These are phyloP conservation scores for Cystobasidiaceae sp. DNA, from an alignment of 1,284 basidiomycete species.

Conservation along the genomic window DNA sequence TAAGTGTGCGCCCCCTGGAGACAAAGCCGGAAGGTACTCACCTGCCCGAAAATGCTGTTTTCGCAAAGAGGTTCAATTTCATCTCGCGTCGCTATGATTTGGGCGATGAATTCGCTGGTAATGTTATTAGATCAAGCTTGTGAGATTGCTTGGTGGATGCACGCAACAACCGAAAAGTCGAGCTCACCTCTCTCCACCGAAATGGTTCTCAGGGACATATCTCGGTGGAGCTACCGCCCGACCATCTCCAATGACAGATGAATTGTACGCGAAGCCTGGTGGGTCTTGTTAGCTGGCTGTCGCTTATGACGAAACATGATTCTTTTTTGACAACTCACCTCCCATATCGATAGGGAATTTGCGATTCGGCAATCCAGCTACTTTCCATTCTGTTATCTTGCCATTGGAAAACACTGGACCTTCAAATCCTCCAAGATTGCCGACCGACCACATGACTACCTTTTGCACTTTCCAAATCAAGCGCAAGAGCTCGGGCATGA, in stretches of 20 bases:
- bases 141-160: no score
- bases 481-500: background rate
- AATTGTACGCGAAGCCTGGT: background rate
- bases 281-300: no score
- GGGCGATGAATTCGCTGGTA: background rate
- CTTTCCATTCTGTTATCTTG: background rate
- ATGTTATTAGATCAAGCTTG: no score
- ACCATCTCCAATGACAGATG: background rate
- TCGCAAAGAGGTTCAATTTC: constrained; percentile 1
- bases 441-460: background rate
- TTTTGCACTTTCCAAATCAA: constrained; percentile 1
- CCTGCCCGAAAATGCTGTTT: background rate
- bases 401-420: background rate
- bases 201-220: background rate
- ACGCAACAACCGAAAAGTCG: background rate
- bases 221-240: background rate
- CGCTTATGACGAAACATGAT: background rate
- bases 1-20: background rate
- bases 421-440: background rate
- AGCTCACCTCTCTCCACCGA: background rate
- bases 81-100: background rate
- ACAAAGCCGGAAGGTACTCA: background rate
- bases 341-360: constrained; percentile 3
- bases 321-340: background rate
- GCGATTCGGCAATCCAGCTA: background rate